Evolutionary conservation across 257 asterid species (phyloP), one percentile per base, ranked within the genome.

Genomic region (Osmanthus fragrans): DNA sequence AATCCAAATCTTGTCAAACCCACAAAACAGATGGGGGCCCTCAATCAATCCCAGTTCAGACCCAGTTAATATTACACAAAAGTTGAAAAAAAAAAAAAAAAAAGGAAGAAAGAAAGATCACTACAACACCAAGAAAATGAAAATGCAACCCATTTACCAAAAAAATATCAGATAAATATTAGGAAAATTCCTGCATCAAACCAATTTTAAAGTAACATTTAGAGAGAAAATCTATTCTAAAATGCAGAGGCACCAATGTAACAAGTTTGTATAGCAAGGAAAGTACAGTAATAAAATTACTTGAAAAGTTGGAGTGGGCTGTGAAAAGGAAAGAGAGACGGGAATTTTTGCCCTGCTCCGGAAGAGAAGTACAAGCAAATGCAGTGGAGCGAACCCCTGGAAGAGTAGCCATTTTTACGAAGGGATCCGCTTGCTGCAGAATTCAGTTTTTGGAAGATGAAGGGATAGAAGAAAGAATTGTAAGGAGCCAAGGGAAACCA

Each of bases 331-430:
- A 73, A 72, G 74, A 58, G 79, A 74, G 76, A 73, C 49, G 3
- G 76, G 79, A 79, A 36, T 60, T 67, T n/a, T 68, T 78, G 36
- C 51, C 18, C 71, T 67, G 85, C 73, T 82, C 79, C 73, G 86
- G 82, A 21, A 7, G 58, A 42, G 73, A 76, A 82, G 70, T 72
- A 77, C 85, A 80, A n/a, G 82, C 79, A 40, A 73, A 66, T 68
- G 82, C 56, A 25, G 78, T 70, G 76, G 69, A 82, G 76, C 80
- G 82, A 21, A 81, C 51, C 49, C 82, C 86, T 25, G 27, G 27
- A 12, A 87, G 73, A 84, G 65, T 40, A n/a, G 65, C 85, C 89
- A 85, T 84, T 34, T 25, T 63, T 5, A 19, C n/a, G 12, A 54
- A 54, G 27, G 64, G 64, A 6, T 7, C 27, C 11, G 65, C 29